Base-by-base conservation (phyloP, 768 basidiomycete species). In the Mycena leptocephala region DNA sequence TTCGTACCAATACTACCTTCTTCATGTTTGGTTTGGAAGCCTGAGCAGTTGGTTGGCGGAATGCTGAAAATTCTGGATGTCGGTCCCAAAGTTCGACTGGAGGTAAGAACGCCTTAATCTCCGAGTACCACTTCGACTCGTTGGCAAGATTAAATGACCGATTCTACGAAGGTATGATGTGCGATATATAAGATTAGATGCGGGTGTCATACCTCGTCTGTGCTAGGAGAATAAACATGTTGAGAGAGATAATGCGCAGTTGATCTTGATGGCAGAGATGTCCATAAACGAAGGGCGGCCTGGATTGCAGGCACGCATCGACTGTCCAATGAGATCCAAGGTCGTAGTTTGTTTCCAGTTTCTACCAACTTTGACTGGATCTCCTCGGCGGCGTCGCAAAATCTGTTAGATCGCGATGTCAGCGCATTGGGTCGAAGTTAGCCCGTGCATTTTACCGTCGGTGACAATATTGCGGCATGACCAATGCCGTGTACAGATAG, bases 91-190 rank as follows among this genome's bases (percentile, higher is more conserved):
- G n/a, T 14, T 32, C 65, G n/a, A 32, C 30, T 16, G 65, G 65
- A n/a, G 65, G 46, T 35, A 66, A 22, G 48, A 66, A 66, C 65
- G 32, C 65, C 32, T 66, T 66, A 14, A 51, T 35, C 8, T 66
- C 18, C 32, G 16, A 5, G 65, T 66, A 66, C 46, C 28, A 51
- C 4, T 35, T 10, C 30, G 32, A 51, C 32, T 66, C 65, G 10
- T n/a, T 18, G 20, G n/a, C 18, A 9, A 66, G 30, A 0, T 13
- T 3, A 11, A 66, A 53, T 33, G 35, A n/a, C 10, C 30, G 5
- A 37, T 51, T 33, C 46, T 66, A 8, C n/a, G n/a, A 24, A 39
- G 14, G 35, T 22, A 30, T 30, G 24, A 28, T 9, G 37, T 5
- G 26, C 24, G 14, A 56, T 32, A 32, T 56, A 56, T 32, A 26